phyloP scores from a whole-genome alignment of 345 rosid species.

The Boechera retrofracta region DNA sequence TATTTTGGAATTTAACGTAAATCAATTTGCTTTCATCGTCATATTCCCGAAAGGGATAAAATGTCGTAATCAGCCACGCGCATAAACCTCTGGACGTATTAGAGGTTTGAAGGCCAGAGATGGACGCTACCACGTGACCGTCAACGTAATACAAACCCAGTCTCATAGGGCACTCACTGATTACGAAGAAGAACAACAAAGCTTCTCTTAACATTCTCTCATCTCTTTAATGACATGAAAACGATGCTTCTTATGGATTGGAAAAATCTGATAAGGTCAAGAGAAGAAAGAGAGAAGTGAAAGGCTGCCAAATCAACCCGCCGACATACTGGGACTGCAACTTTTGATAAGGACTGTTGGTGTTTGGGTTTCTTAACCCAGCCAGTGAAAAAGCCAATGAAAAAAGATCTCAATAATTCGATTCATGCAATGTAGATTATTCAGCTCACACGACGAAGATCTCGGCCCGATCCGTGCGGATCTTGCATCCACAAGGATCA shows the following conservation, averaged over 20 bases:
- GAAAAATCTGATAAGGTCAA: conserved; percentile 7
- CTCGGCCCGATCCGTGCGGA: background rate
- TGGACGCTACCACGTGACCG: conserved; percentile 47
- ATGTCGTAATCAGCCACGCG: conserved; percentile 45
- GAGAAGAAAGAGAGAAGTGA: conserved; percentile 5
- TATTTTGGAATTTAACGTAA: background rate
- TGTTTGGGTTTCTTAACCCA: background rate
- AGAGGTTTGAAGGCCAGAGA: conserved; percentile 29
- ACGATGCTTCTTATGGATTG: conserved; percentile 27
- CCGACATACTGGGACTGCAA: conserved; percentile 27
- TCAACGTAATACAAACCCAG: conserved; percentile 42
- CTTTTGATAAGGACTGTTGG: conserved; percentile 5
- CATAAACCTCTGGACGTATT: conserved; percentile 40
- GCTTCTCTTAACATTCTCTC: conserved; percentile 6
- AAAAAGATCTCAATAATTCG: background rate
- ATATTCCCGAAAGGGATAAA: conserved; percentile 34
- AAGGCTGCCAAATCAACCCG: conserved; percentile 17
- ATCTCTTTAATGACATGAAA: conserved; percentile 25
- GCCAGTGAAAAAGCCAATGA: background rate
- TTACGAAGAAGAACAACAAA: conserved; percentile 14
- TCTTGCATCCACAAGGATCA: background rate
- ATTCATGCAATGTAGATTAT: background rate
- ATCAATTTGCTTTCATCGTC: conserved; percentile 38
- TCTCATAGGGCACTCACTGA: conserved; percentile 40
- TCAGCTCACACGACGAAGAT: background rate